Evolutionary conservation across 345 rosid species (phyloP).

Genomic region (Salix brachista): DNA sequence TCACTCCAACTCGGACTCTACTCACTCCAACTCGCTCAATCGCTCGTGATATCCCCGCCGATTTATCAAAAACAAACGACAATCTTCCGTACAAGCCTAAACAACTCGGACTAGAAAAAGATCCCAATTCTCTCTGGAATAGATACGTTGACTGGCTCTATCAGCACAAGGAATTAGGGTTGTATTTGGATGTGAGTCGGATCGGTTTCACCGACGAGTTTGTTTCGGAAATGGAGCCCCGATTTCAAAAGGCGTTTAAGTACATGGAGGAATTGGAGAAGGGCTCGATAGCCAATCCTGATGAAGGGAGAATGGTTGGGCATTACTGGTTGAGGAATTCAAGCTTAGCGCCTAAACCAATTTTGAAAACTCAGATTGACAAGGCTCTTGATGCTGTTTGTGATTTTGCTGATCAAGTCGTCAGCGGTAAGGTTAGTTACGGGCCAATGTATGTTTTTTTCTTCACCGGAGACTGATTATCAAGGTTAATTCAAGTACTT

Average conservation of each 20-base stretch:
- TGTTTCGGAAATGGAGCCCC: slow-evolving; percentile 68
- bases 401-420: slow-evolving; percentile 59
- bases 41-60: slow-evolving; percentile 55
- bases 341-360: slow-evolving; percentile 56
- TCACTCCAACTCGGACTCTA: slow-evolving; percentile 5
- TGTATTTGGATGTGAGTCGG: slow-evolving; percentile 85
- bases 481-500: background rate
- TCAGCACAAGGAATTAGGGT: slow-evolving; percentile 85
- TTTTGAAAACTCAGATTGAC: slow-evolving; percentile 60
- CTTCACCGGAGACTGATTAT: background rate
- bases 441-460: background rate
- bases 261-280: slow-evolving; percentile 85
- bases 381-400: slow-evolving; percentile 64
- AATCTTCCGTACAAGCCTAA: slow-evolving; percentile 24
- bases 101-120: slow-evolving; percentile 52
- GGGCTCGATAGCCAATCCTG: slow-evolving; percentile 93
- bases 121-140: slow-evolving; percentile 60
- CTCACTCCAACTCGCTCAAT: slow-evolving; percentile 32
- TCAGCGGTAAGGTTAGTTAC: slow-evolving; percentile 76
- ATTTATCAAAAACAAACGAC: slow-evolving; percentile 34
- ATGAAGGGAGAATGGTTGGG: slow-evolving; percentile 97
- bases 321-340: slow-evolving; percentile 93
- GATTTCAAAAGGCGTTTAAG: slow-evolving; percentile 62
- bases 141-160: slow-evolving; percentile 91
- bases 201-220: slow-evolving; percentile 82